phyloP scores from a whole-genome alignment of 257 asterid genomes.

The Oldenlandia corymbosa region DNA sequence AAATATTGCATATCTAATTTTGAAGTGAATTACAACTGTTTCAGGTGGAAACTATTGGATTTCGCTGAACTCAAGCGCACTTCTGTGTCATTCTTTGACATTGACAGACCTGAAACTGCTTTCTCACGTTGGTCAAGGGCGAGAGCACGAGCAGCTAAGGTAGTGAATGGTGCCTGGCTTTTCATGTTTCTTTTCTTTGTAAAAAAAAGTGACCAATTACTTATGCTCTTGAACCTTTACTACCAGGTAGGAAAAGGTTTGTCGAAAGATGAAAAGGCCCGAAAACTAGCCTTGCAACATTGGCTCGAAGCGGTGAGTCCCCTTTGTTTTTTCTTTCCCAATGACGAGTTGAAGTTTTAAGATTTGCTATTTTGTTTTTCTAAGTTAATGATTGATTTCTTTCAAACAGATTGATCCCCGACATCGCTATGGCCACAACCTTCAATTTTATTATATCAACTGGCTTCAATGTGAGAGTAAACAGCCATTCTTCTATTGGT shows the following conservation, averaged over 20 bases:
- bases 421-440: constrained; percentile 88
- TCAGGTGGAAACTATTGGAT: constrained; percentile 88
- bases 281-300: constrained; percentile 82
- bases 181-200: neutral
- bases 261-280: constrained; percentile 69
- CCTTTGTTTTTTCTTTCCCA: too few relatives aligned
- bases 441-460: constrained; percentile 58
- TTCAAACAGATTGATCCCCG: constrained; percentile 66
- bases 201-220: neutral
- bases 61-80: constrained; percentile 68
- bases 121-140: constrained; percentile 84
- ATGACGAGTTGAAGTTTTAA: neutral
- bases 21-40: constrained; percentile 14
- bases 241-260: constrained; percentile 75
- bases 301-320: constrained; percentile 93
- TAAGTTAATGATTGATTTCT: constrained; percentile 1
- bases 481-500: constrained; percentile 93
- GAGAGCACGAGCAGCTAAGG: constrained; percentile 70
- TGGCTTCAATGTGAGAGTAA: constrained; percentile 78
- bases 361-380: neutral
- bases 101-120: constrained; percentile 67
- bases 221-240: neutral
- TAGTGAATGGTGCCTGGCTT: constrained; percentile 9
- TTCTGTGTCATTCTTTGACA: constrained; percentile 68
- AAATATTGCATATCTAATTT: neutral